A percentile compares a stretch with the other conserved stretches of the same genome.
Conservation (phyloP, 306 rosid species). For the Leucaena leucocephala region DNA sequence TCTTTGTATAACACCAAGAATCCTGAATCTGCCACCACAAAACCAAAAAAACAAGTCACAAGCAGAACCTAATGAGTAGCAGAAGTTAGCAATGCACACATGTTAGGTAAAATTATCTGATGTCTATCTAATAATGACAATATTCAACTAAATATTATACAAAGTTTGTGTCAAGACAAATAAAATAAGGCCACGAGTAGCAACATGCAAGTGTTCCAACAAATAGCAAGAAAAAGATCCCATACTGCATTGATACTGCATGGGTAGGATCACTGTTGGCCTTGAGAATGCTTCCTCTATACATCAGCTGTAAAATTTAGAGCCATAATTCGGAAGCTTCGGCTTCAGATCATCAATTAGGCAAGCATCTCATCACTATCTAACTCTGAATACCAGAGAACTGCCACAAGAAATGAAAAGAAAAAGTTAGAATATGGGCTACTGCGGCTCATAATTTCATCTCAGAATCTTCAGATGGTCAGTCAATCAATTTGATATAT, state of each 20-base stretch:
- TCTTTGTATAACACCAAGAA: slow-evolving; percentile 55
- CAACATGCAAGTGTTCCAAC: not conserved
- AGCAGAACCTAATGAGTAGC: slow-evolving; percentile 50
- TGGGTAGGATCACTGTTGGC: slow-evolving; percentile 34
- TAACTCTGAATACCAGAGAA: slow-evolving; percentile 19
- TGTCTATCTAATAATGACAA: slow-evolving; percentile 53
- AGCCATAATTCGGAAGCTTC: slow-evolving; percentile 33
- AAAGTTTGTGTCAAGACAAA: slow-evolving; percentile 46
- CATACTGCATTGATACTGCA: slow-evolving; percentile 25
- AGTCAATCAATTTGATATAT: not conserved
- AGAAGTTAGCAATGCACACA: slow-evolving; percentile 76
- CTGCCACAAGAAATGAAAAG: slow-evolving; percentile 25
- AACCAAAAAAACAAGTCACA: slow-evolving; percentile 44
- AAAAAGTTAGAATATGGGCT: not conserved
- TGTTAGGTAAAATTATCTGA: slow-evolving; percentile 49
- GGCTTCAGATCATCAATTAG: slow-evolving; percentile 28
- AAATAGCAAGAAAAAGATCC: slow-evolving; percentile 25
- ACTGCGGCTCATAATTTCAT: slow-evolving; percentile 4
- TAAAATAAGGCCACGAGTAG: slow-evolving; percentile 28
- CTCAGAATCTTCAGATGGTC: not conserved
- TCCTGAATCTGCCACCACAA: slow-evolving; percentile 69
- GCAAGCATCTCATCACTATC: slow-evolving; percentile 28
- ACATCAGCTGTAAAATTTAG: slow-evolving; percentile 21
- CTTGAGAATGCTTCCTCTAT: slow-evolving; percentile 26
- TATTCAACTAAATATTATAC: slow-evolving; percentile 70